These are phyloP conservation scores for Trichoderma asperelloides DNA, from an alignment of 495 filamentous ascomycete species.

Conservation along the genomic window DNA sequence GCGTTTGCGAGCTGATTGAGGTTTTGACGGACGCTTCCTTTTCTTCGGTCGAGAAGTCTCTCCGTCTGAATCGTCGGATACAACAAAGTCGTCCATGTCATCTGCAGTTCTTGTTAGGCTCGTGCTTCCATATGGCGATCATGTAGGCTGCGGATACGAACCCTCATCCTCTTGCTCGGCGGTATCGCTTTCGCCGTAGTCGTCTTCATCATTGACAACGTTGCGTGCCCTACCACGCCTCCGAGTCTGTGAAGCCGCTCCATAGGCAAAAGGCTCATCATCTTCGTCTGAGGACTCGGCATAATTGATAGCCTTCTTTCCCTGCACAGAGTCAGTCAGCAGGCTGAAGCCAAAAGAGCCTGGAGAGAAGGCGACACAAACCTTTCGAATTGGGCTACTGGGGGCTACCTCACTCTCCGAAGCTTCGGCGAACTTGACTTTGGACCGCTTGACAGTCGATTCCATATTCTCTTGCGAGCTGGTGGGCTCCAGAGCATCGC, in stretches of 20 bases:
- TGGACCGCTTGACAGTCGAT: constrained; percentile 5
- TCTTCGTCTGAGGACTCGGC: constrained; percentile 56
- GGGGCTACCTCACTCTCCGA: not conserved
- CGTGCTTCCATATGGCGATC: not conserved
- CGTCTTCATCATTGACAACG: constrained; percentile 46
- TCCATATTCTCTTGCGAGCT: constrained; percentile 48
- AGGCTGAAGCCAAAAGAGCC: not conserved
- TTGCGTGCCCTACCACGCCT: constrained; percentile 23
- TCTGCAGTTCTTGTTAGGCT: constrained; percentile 33
- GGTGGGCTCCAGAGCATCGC: constrained; percentile 51
- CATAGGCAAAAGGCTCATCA: constrained; percentile 45
- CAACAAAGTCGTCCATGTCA: constrained; percentile 74
- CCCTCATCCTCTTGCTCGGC: constrained; percentile 55
- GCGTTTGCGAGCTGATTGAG: constrained; percentile 47
- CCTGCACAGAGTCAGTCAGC: constrained; percentile 28
- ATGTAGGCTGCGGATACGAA: constrained; percentile 9
- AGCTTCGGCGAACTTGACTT: constrained; percentile 14
- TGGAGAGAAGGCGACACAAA: constrained; percentile 16
- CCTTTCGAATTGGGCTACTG: constrained; percentile 57
- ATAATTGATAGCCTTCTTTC: constrained; percentile 50
- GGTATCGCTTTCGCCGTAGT: constrained; percentile 52
- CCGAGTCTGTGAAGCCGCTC: constrained; percentile 21
- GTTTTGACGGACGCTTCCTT: constrained; percentile 52
- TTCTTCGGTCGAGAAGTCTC: constrained; percentile 51
- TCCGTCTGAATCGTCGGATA: constrained; percentile 75